Percentiles rank a stretch among this genome's conserved stretches.
phyloP scores from a whole-genome alignment of 345 rosid species.

The Euphorbia peplus region DNA sequence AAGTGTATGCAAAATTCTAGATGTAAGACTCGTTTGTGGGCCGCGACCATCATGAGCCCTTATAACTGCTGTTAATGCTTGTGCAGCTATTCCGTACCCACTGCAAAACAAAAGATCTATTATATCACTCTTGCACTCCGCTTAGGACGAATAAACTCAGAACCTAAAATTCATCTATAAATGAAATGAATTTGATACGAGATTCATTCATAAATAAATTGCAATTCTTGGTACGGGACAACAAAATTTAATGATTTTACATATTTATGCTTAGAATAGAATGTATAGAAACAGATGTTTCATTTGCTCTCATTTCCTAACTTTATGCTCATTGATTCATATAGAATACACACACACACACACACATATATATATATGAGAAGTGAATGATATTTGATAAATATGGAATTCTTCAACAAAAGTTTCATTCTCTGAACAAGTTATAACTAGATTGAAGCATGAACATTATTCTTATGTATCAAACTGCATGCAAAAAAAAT shows the following conservation, averaged over 20 bases:
- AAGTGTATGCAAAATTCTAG: constrained; percentile 56
- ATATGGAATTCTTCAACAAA: not conserved
- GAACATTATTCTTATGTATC: not conserved
- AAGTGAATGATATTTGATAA: not conserved
- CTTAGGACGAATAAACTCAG: not conserved
- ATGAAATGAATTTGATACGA: not conserved
- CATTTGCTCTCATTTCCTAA: not conserved
- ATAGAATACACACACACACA: no score
- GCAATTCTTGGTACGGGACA: not conserved
- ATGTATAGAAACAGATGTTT: no score
- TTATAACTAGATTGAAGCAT: not conserved
- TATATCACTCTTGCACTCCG: not conserved
- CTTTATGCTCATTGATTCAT: no score
- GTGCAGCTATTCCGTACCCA: constrained; percentile 96
- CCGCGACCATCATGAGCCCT: constrained; percentile 98
- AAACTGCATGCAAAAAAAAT: not conserved
- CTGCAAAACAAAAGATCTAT: constrained; percentile 34
- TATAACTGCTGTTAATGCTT: constrained; percentile 79
- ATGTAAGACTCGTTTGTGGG: constrained; percentile 62
- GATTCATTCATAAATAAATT: not conserved
- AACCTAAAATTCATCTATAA: not conserved
- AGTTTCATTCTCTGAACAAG: not conserved
- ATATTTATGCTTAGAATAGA: not conserved
- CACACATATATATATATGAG: no score
- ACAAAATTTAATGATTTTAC: not conserved